Evolutionary conservation across 768 basidiomycete genomes (phyloP).

Genomic region (Boletus tomentosulus): DNA sequence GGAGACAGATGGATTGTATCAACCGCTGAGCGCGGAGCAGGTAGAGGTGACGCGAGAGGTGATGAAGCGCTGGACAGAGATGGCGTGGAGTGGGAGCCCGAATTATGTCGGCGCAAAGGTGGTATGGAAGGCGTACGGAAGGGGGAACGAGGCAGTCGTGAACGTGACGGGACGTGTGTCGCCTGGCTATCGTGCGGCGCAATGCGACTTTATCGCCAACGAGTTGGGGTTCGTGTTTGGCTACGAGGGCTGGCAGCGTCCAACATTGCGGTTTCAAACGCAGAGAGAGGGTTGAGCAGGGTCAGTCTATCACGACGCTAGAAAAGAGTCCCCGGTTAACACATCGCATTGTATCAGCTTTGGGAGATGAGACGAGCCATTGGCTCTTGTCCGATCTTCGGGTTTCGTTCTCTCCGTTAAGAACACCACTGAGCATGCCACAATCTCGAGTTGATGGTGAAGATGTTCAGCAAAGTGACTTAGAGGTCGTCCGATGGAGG

Average conservation of each 20-base stretch:
- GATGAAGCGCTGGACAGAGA: conserved; percentile 8
- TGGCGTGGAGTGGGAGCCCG: conserved; percentile 17
- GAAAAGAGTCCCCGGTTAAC: background rate
- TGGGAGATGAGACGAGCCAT: background rate
- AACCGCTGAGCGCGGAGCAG: conserved; percentile 7
- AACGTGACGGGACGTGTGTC: conserved; percentile 5
- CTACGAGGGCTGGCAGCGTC: background rate
- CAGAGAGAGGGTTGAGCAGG: background rate
- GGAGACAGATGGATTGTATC: conserved; percentile 17
- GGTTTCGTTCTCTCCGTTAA: too few species aligned
- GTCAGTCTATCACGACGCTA: background rate
- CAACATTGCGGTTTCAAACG: background rate
- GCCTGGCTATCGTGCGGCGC: conserved; percentile 7
- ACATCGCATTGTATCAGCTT: background rate
- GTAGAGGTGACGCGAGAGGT: conserved; percentile 3
- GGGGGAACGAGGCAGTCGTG: conserved; percentile 8
- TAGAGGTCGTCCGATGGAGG: too few species aligned
- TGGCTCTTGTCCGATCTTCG: background rate
- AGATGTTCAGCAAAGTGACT: too few species aligned
- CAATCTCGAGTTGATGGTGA: too few species aligned
- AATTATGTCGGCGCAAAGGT: conserved; percentile 13
- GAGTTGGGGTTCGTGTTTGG: conserved; percentile 15
- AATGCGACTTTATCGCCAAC: conserved; percentile 14
- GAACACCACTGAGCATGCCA: too few species aligned
- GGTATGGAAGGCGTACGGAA: conserved; percentile 12